A percentile compares a stretch with the other conserved stretches of the same genome.
These are phyloP conservation scores for Oenanthe sinensis DNA, from an alignment of 129 eudicot species.

Conservation along the genomic window DNA sequence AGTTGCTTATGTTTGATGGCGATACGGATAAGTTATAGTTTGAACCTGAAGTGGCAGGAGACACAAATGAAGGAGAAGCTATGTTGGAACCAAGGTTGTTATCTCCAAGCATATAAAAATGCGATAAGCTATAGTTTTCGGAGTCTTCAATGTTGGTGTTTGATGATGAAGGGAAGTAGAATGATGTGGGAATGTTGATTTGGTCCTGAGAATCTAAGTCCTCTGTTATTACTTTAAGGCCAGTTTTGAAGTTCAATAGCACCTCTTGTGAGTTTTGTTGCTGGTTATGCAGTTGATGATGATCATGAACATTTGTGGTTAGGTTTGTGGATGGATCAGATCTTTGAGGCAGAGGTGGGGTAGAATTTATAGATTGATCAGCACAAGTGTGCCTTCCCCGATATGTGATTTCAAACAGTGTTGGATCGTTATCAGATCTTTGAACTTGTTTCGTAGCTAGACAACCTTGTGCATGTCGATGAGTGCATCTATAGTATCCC, in stretches of 20 bases:
- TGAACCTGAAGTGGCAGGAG: conserved; percentile 25
- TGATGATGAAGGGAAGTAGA: conserved; percentile 29
- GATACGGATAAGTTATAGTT: conserved; percentile 22
- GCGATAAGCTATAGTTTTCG: conserved; percentile 3
- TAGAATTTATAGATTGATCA: conserved; percentile 15
- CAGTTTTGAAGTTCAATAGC: conserved; percentile 27
- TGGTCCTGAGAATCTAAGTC: conserved; percentile 6
- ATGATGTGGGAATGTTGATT: not conserved
- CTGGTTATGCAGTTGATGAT: conserved; percentile 16
- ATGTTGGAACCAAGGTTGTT: conserved; percentile 15
- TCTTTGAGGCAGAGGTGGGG: not conserved
- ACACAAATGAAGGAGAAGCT: conserved; percentile 22
- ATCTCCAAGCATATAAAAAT: not conserved
- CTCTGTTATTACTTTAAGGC: conserved; percentile 11
- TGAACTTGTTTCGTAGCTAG: conserved; percentile 73
- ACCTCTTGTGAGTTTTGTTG: conserved; percentile 21
- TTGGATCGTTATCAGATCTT: conserved; percentile 45
- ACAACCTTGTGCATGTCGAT: conserved; percentile 47
- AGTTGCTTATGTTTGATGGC: conserved; percentile 13
- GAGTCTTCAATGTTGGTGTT: not conserved
- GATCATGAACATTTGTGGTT: not conserved
- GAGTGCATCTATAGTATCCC: conserved; percentile 71
- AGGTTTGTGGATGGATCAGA: not conserved
- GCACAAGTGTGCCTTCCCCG: conserved; percentile 64
- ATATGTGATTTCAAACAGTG: conserved; percentile 48